These are phyloP conservation scores for Lodderomyces pseudojiufengensis DNA, from an alignment of 1,139 yeast genomes.

Conservation along the genomic window DNA sequence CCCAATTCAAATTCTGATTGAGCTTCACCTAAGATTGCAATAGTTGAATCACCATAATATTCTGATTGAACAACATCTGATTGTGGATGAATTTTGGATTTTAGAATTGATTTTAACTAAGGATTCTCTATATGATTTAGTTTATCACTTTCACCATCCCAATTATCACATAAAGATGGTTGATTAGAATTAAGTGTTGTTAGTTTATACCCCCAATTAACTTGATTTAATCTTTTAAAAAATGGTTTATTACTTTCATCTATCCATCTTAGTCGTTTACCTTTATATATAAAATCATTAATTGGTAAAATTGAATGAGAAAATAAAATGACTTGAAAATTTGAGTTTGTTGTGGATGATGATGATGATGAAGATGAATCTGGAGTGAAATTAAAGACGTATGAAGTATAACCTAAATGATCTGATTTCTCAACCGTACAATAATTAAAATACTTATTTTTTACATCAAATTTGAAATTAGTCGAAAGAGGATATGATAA, in stretches of 20 bases:
- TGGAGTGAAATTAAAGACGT: constrained; percentile 12
- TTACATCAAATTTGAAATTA: constrained; percentile 11
- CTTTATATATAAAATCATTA: constrained; percentile 13
- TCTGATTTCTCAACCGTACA: constrained; percentile 9
- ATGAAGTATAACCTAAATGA: constrained; percentile 11
- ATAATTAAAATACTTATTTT: constrained; percentile 10
- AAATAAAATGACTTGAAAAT: constrained; percentile 11
- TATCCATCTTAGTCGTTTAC: constrained; percentile 12
- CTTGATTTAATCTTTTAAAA: constrained; percentile 6
- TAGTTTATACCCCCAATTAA: constrained; percentile 12
- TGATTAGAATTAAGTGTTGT: constrained; percentile 7
- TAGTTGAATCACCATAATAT: constrained; percentile 9
- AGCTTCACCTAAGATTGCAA: constrained; percentile 11
- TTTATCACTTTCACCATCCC: constrained; percentile 14
- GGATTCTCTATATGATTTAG: constrained; percentile 10
- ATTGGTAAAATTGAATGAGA: constrained; percentile 12
- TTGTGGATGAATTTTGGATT: constrained; percentile 6
- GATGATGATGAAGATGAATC: too few species aligned
- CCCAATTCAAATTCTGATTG: constrained; percentile 5
- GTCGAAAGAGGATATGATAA: constrained; percentile 5
- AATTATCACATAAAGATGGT: constrained; percentile 12
- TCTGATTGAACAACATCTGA: constrained; percentile 10
- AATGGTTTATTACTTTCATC: constrained; percentile 8
- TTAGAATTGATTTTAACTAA: constrained; percentile 8
- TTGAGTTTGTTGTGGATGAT: constrained; percentile 4